These are phyloP conservation scores for Apiospora marii DNA, from an alignment of 2,329 filamentous ascomycete genomes.

Conservation along the genomic window DNA sequence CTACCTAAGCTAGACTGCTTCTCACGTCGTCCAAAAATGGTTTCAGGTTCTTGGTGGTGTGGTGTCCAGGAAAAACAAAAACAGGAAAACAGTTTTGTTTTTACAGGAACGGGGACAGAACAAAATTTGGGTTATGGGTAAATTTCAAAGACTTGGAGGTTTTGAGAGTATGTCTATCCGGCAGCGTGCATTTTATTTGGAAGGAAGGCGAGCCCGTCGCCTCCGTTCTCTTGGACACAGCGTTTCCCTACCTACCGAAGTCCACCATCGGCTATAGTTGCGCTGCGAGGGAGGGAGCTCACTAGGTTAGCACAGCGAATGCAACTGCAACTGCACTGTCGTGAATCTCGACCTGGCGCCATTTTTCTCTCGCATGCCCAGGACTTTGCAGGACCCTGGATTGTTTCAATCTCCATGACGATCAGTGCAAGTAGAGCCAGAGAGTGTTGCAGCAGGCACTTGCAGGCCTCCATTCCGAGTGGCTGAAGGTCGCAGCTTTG, in stretches of 20 bases:
- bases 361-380: constrained; percentile 1
- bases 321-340: constrained; percentile 14
- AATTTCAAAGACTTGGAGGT: neutral
- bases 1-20: neutral
- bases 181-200: neutral
- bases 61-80: neutral
- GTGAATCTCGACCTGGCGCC: neutral
- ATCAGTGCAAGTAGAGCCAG: constrained; percentile 5
- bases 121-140: neutral
- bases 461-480: constrained; percentile 15
- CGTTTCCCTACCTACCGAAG: neutral
- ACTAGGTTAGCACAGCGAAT: neutral
- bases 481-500: constrained; percentile 2
- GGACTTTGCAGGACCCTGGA: neutral
- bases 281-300: neutral
- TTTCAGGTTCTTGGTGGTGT: neutral
- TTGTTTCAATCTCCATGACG: constrained; percentile 16
- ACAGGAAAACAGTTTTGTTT: too few species aligned
- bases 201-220: neutral
- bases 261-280: neutral
- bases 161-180: neutral
- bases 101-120: neutral
- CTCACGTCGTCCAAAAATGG: neutral
- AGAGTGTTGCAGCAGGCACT: constrained; percentile 6
- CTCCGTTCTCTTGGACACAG: neutral